Evolutionary conservation across 306 rosid species (phyloP).

Genomic region (Cajanus cajan): DNA sequence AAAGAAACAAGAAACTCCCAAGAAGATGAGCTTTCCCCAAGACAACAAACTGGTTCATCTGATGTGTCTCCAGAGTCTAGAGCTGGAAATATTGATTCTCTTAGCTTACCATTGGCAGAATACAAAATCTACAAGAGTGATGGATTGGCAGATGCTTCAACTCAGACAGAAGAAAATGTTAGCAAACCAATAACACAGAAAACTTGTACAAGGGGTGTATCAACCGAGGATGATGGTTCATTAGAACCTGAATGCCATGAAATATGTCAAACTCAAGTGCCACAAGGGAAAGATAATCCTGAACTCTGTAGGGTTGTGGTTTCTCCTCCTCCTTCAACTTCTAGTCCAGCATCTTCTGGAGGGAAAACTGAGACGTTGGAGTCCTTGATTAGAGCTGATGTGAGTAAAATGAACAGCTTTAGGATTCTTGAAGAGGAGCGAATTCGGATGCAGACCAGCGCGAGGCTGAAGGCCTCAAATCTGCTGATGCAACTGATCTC

Average conservation of each 20-base stretch:
- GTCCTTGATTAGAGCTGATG: constrained; percentile 86
- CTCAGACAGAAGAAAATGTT: constrained; percentile 79
- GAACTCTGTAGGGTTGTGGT: constrained; percentile 51
- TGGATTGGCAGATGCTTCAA: constrained; percentile 80
- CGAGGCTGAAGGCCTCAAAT: constrained; percentile 70
- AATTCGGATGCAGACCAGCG: constrained; percentile 53
- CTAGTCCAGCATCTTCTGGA: constrained; percentile 65
- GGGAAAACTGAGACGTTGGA: constrained; percentile 89
- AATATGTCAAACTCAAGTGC: constrained; percentile 31
- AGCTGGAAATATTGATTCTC: constrained; percentile 55
- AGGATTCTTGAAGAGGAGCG: constrained; percentile 72
- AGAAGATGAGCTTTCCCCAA: constrained; percentile 68
- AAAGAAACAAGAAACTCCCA: constrained; percentile 66
- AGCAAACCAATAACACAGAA: constrained; percentile 44
- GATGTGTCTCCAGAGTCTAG: constrained; percentile 63
- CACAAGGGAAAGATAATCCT: constrained; percentile 44
- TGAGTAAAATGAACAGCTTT: constrained; percentile 72
- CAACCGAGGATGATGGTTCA: constrained; percentile 70
- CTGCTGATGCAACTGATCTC: constrained; percentile 87
- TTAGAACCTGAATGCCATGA: constrained; percentile 53
- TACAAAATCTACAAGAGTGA: constrained; percentile 73
- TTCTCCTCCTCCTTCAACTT: constrained; percentile 62
- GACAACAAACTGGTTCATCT: constrained; percentile 49
- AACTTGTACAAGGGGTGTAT: constrained; percentile 85
- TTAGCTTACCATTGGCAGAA: constrained; percentile 68